Evolutionary conservation across 108 stramenopile species (phyloP).

Genomic region (Mediolabrus comicus): DNA sequence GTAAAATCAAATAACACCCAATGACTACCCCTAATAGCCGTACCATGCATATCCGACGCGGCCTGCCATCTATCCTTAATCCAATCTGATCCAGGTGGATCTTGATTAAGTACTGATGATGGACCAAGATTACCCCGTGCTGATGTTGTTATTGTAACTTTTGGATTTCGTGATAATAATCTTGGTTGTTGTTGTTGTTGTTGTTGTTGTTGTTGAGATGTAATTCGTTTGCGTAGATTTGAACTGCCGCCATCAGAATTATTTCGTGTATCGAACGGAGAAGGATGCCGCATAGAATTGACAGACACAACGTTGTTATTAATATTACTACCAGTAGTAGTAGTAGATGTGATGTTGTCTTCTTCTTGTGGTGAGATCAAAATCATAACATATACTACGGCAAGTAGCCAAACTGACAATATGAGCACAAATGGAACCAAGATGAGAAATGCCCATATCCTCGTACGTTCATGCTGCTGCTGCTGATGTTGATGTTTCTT

Average conservation of each 20-base stretch:
- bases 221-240: not conserved
- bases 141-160: slow-evolving; percentile 24
- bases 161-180: slow-evolving; percentile 21
- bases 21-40: slow-evolving; percentile 65
- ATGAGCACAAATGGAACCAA: not conserved
- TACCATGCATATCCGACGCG: slow-evolving; percentile 79
- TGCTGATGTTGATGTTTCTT: too few relatives aligned
- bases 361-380: too few relatives aligned
- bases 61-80: slow-evolving; percentile 86
- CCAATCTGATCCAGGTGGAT: slow-evolving; percentile 66
- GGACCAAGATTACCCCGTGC: slow-evolving; percentile 85
- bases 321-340: too few relatives aligned
- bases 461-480: too few relatives aligned
- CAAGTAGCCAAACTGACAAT: not conserved
- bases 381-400: not conserved
- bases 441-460: not conserved
- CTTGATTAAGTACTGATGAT: slow-evolving; percentile 59
- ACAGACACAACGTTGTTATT: too few relatives aligned
- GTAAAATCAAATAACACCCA: slow-evolving; percentile 67
- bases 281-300: too few relatives aligned
- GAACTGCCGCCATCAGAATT: not conserved
- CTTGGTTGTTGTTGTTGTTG: not conserved
- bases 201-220: not conserved
- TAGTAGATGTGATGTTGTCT: too few relatives aligned
- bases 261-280: too few relatives aligned